A percentile compares a stretch with the other conserved stretches of the same genome.
phyloP scores from a whole-genome alignment of 768 basidiomycete genomes.

The Hydnomerulius pinastri region DNA sequence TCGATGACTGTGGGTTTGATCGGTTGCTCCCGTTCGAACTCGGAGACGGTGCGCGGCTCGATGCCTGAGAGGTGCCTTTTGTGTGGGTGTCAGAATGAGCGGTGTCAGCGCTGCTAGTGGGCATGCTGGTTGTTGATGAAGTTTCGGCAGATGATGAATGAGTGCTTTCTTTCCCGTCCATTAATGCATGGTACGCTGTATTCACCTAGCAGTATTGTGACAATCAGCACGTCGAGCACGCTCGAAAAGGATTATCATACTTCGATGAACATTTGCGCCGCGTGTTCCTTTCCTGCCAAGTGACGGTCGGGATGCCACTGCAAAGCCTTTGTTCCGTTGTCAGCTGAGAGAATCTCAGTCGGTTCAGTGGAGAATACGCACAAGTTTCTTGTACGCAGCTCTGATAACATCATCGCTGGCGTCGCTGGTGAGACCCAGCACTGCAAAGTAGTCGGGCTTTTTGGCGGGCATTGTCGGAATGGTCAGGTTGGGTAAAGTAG shows the following conservation, averaged over 20 bases:
- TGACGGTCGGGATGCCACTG: slow-evolving; percentile 73
- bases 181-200: slow-evolving; percentile 56
- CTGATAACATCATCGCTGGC: slow-evolving; percentile 56
- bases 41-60: slow-evolving; percentile 34
- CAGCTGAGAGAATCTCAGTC: slow-evolving; percentile 22
- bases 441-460: slow-evolving; percentile 36
- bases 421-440: slow-evolving; percentile 46
- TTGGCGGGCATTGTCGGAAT: slow-evolving; percentile 29
- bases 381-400: slow-evolving; percentile 63
- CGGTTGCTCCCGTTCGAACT: slow-evolving; percentile 28
- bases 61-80: slow-evolving; percentile 23
- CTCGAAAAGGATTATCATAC: slow-evolving; percentile 35
- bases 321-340: slow-evolving; percentile 45
- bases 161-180: slow-evolving; percentile 41
- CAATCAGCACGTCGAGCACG: neutral
- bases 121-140: slow-evolving; percentile 23
- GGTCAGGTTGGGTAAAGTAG: slow-evolving; percentile 10
- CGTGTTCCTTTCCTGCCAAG: slow-evolving; percentile 48
- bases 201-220: slow-evolving; percentile 41
- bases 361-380: slow-evolving; percentile 34
- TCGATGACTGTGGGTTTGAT: slow-evolving; percentile 12
- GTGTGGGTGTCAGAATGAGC: slow-evolving; percentile 21
- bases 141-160: slow-evolving; percentile 30
- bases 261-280: slow-evolving; percentile 59
- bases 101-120: slow-evolving; percentile 20